Evolutionary conservation across 805 yeast species (phyloP).

Genomic region (Ogataea pignaliae): DNA sequence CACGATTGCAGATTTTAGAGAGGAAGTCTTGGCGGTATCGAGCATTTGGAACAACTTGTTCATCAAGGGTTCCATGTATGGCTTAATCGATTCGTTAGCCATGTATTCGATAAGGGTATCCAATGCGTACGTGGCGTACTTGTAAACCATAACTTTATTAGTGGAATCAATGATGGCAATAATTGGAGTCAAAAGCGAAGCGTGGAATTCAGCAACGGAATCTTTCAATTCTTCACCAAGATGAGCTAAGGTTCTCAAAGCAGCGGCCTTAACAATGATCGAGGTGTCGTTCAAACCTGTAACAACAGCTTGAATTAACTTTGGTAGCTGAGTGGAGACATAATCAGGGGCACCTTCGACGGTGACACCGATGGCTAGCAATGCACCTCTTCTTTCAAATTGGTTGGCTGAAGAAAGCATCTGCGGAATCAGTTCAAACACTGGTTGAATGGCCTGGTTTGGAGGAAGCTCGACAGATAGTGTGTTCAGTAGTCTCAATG

Average conservation of each 20-base stretch:
- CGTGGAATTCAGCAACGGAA: constrained; percentile 78
- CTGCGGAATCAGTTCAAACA: constrained; percentile 58
- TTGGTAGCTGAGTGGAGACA: constrained; percentile 68
- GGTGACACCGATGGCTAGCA: constrained; percentile 75
- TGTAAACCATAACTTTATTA: constrained; percentile 75
- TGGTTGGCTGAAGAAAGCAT: constrained; percentile 60
- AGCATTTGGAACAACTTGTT: constrained; percentile 83
- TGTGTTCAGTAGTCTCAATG: constrained; percentile 72
- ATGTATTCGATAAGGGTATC: constrained; percentile 91
- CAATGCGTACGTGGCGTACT: constrained; percentile 84
- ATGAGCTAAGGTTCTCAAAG: constrained; percentile 73
- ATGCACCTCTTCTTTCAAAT: constrained; percentile 82
- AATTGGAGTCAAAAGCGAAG: constrained; percentile 75
- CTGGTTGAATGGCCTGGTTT: constrained; percentile 79
- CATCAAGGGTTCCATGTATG: constrained; percentile 85
- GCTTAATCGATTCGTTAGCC: constrained; percentile 75
- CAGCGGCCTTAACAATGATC: constrained; percentile 76
- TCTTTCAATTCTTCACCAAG: constrained; percentile 84
- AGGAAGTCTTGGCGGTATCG: constrained; percentile 66
- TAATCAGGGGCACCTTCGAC: constrained; percentile 95
- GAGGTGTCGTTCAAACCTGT: constrained; percentile 75
- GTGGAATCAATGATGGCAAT: constrained; percentile 86
- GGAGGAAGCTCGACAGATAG: constrained; percentile 88
- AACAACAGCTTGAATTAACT: constrained; percentile 67
- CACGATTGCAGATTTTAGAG: constrained; percentile 76